These are phyloP conservation scores for Clarireedia homoeocarpa DNA, from an alignment of 2,329 filamentous ascomycete genomes.

Conservation along the genomic window DNA sequence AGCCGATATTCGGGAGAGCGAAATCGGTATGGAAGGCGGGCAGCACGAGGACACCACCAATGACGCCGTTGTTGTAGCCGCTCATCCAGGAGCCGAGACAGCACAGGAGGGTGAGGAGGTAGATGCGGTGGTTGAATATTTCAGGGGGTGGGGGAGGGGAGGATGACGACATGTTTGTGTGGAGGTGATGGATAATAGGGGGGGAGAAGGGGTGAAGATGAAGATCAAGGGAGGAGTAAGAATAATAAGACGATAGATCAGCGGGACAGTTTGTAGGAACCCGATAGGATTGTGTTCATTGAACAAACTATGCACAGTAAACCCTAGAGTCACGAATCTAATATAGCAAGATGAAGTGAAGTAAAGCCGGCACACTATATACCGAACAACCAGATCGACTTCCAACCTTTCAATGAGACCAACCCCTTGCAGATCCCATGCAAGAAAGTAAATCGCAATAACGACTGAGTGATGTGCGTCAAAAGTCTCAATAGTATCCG, in stretches of 20 bases:
- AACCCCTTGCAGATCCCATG: neutral
- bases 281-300: neutral
- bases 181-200: neutral
- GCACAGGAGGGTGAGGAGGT: constrained; percentile 16
- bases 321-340: neutral
- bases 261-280: neutral
- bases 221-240: neutral
- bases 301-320: neutral
- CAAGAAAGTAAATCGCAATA: neutral
- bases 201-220: neutral
- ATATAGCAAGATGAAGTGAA: neutral
- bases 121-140: constrained; percentile 20
- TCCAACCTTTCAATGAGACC: neutral
- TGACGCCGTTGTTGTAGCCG: constrained; percentile 22
- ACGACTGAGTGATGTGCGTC: no score
- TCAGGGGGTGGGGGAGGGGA: constrained; percentile 18
- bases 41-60: constrained; percentile 20
- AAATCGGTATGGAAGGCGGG: constrained; percentile 19
- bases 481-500: no score
- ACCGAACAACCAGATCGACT: neutral
- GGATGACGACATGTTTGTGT: neutral
- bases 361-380: neutral
- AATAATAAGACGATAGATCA: neutral
- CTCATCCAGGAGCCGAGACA: constrained; percentile 22
- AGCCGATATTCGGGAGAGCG: constrained; percentile 16